phyloP scores from a whole-genome alignment of 2,329 filamentous ascomycete genomes.

The Exophiala bonariae region DNA sequence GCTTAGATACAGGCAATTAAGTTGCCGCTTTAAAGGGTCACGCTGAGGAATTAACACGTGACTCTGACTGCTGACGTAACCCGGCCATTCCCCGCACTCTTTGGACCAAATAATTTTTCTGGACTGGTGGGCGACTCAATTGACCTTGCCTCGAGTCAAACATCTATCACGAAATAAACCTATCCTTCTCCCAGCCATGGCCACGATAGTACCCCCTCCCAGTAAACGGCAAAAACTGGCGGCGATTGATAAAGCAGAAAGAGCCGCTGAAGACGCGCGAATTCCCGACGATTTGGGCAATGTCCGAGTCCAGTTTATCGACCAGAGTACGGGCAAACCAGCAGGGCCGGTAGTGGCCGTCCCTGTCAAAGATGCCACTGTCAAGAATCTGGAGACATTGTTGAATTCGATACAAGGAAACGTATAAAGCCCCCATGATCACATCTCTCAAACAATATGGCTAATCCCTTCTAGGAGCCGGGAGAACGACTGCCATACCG shows the following conservation, averaged over 20 bases:
- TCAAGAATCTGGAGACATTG: conserved; percentile 85
- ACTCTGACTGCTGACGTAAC: too few relatives aligned
- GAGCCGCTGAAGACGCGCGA: conserved; percentile 71
- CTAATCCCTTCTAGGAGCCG: conserved; percentile 45
- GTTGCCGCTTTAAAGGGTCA: too few relatives aligned
- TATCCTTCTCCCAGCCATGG: conserved; percentile 54
- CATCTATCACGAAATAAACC: too few relatives aligned
- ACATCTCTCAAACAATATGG: conserved; percentile 26
- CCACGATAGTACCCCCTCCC: conserved; percentile 78
- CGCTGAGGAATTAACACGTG: too few relatives aligned
- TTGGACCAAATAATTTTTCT: too few relatives aligned
- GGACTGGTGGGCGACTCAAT: too few relatives aligned
- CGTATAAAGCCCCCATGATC: conserved; percentile 47
- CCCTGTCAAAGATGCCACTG: conserved; percentile 78
- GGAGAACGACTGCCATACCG: conserved; percentile 66
- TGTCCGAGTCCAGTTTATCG: conserved; percentile 83
- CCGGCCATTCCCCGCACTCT: too few relatives aligned
- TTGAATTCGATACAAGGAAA: conserved; percentile 81
- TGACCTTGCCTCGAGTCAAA: too few relatives aligned
- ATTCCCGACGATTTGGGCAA: conserved; percentile 70
- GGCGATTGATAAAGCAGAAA: conserved; percentile 66
- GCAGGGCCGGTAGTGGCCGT: conserved; percentile 73
- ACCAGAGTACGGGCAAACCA: conserved; percentile 69
- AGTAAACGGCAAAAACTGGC: conserved; percentile 85
- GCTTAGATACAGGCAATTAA: too few relatives aligned